phyloP scores from a whole-genome alignment of 75 land plant genomes.

The Picea sitchensis region DNA sequence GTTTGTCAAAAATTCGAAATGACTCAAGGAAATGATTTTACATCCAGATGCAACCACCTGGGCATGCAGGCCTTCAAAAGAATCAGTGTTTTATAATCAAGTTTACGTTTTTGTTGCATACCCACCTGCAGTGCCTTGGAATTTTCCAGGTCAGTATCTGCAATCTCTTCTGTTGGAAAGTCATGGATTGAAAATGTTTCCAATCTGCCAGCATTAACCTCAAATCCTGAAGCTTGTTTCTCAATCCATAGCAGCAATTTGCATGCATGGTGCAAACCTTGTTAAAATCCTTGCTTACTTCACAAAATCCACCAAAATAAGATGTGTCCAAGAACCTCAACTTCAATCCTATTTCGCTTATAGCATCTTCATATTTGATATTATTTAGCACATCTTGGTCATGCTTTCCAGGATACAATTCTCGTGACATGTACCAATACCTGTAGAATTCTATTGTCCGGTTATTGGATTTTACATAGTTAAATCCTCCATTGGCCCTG shows the following conservation, averaged over 20 bases:
- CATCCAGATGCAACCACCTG: too few species aligned
- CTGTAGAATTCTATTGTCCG: slow-evolving; percentile 76
- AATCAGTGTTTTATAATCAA: too few species aligned
- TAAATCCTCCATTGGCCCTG: slow-evolving; percentile 79
- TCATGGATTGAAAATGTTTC: slow-evolving; percentile 39
- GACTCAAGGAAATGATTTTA: too few species aligned
- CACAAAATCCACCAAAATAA: slow-evolving; percentile 72
- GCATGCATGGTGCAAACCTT: slow-evolving; percentile 83
- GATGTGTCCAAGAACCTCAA: slow-evolving; percentile 56
- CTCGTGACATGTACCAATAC: slow-evolving; percentile 69
- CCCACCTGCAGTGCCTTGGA: slow-evolving; percentile 49
- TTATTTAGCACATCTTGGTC: slow-evolving; percentile 88
- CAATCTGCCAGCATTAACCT: slow-evolving; percentile 63
- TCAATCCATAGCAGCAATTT: slow-evolving; percentile 67
- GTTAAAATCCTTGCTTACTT: slow-evolving; percentile 52
- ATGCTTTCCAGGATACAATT: slow-evolving; percentile 58
- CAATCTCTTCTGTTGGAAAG: slow-evolving; percentile 17
- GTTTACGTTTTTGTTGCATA: too few species aligned
- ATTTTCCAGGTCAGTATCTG: slow-evolving; percentile 26
- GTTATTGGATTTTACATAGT: slow-evolving; percentile 68
- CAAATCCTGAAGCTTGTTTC: slow-evolving; percentile 55
- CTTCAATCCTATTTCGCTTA: slow-evolving; percentile 47
- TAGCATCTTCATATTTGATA: slow-evolving; percentile 56
- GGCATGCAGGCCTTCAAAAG: too few species aligned
- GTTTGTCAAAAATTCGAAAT: too few species aligned